Evolutionary conservation across 2,329 filamentous ascomycete genomes (phyloP).

Genomic region (Ceratocystis lukuohia): DNA sequence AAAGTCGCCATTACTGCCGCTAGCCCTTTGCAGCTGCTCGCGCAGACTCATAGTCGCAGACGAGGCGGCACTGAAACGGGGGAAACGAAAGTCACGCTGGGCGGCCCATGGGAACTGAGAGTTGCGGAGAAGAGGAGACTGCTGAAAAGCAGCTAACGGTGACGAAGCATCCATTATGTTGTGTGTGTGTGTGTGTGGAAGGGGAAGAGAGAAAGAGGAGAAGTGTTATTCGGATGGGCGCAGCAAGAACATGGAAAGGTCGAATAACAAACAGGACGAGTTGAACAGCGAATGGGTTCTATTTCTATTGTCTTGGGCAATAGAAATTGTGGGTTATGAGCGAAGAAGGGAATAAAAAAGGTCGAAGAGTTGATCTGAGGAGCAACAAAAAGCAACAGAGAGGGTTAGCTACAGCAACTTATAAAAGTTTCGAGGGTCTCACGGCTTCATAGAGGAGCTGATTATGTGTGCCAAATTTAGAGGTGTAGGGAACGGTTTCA

Average conservation of each 20-base stretch:
- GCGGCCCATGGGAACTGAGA: constrained; percentile 39
- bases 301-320: not conserved
- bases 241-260: constrained; percentile 1
- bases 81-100: constrained; percentile 35
- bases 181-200: not conserved
- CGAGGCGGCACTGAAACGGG: constrained; percentile 40
- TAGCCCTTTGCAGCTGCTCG: constrained; percentile 48
- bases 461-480: not conserved
- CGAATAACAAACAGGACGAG: not conserved
- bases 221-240: not conserved
- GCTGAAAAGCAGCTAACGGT: constrained; percentile 85
- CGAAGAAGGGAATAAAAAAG: not conserved
- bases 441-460: not conserved
- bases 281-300: not conserved
- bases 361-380: constrained; percentile 5
- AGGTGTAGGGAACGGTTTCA: not conserved
- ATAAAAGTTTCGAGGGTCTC: not conserved
- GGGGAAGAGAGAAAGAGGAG: not conserved
- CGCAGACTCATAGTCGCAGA: constrained; percentile 59
- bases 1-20: constrained; percentile 49
- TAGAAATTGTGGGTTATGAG: constrained; percentile 5
- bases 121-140: constrained; percentile 40
- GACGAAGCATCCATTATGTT: constrained; percentile 78
- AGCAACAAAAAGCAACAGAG: not conserved
- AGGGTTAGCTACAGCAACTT: constrained; percentile 11